These are phyloP conservation scores for Candida glucosophila DNA, from an alignment of 1,139 yeast genomes.

Conservation along the genomic window DNA sequence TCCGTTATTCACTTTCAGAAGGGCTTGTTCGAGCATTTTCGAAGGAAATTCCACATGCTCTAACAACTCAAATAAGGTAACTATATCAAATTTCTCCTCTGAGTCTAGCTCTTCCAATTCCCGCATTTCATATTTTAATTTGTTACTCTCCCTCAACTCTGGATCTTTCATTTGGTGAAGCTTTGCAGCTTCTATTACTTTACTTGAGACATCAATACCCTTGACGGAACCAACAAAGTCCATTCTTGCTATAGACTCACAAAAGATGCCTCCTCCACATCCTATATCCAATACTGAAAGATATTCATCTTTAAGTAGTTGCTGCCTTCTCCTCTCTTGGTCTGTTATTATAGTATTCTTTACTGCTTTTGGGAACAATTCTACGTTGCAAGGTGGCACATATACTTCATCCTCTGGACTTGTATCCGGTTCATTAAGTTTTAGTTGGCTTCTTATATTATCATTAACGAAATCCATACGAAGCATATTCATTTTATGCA, in stretches of 20 bases:
- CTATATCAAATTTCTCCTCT: constrained; percentile 52
- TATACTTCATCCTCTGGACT: constrained; percentile 43
- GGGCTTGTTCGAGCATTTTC: constrained; percentile 57
- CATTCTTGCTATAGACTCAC: constrained; percentile 81
- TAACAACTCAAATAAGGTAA: constrained; percentile 88
- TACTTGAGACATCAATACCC: constrained; percentile 81
- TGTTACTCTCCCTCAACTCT: constrained; percentile 23
- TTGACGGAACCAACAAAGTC: constrained; percentile 53
- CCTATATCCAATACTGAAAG: constrained; percentile 77
- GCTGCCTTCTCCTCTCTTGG: constrained; percentile 36
- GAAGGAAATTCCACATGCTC: constrained; percentile 91
- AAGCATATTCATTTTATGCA: constrained; percentile 88
- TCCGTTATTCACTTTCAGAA: constrained; percentile 61
- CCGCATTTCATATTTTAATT: constrained; percentile 49
- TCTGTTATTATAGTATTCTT: constrained; percentile 39
- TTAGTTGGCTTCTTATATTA: constrained; percentile 42
- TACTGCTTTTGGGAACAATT: constrained; percentile 53
- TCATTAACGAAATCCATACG: constrained; percentile 79
- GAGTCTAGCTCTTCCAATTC: constrained; percentile 52
- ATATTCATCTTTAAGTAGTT: constrained; percentile 23
- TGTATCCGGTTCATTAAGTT: constrained; percentile 29
- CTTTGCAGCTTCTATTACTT: constrained; percentile 74
- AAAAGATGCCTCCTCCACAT: constrained; percentile 92
- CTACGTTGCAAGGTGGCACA: constrained; percentile 70
- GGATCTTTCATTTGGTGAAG: constrained; percentile 66